Base-by-base conservation (phyloP, 306 rosid species). In the Fagus crenata region DNA sequence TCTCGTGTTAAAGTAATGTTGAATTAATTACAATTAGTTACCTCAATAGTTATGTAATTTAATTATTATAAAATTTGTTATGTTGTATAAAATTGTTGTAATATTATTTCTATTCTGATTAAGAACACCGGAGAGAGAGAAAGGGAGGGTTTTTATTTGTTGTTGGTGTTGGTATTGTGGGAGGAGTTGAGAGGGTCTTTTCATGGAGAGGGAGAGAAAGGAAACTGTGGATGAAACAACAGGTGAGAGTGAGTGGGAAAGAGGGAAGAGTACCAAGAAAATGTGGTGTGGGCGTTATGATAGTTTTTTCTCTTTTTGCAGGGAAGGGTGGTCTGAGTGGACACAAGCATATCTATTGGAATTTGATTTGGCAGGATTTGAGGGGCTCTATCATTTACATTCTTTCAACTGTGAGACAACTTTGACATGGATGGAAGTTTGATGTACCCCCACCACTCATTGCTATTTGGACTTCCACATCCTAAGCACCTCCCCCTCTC, bases 401-500 rank as follows among this genome's bases (percentile, higher is more conserved):
- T 43, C 60, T 11, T 58, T 37, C 82, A 69, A 76, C 84, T 79
- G 65, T 70, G n/a, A 54, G 73, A 74, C 77, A 82, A 49, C 14
- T 67, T 73, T 83, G 86, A 81, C 86, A 80, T 79, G 78, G 86
- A 84, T 81, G 82, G 84, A 86, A 79, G 77, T 63, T 69, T 78
- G 86, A 78, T 84, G 78, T 81, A 31, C 81, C 60, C 83, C 76
- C 76, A 77, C 75, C 84, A 78, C 84, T 86, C 85, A 86, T 83
- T 81, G 77, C 73, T 75, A 69, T 69, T 31, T 40, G 22, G 85
- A 86, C 85, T 81, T 39, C 71, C 46, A 39, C 49, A 3, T 65
- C 71, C 70, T 14, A 58, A 8, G 14, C 36, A 7, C n/a, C 31
- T 13, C 22, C 15, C 5, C 5, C 41, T 28, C n/a, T 28, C 36